phyloP scores from a whole-genome alignment of 352 stramenopile species.

The Globisporangium spinosum region DNA sequence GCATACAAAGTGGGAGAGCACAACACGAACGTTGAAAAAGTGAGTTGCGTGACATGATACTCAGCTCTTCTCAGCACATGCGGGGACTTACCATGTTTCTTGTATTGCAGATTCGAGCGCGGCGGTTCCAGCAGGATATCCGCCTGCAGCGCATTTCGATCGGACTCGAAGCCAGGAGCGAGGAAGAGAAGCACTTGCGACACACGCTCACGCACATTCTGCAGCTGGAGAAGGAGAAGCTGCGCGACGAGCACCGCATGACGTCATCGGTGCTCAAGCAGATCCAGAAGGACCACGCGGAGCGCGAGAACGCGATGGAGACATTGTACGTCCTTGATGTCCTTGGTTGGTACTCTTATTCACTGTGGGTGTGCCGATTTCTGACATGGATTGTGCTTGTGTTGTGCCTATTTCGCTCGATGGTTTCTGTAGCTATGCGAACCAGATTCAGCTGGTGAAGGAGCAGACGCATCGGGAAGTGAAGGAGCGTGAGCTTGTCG shows the following conservation, averaged over 20 bases:
- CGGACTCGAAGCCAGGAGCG: constrained; percentile 51
- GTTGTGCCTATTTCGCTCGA: not conserved
- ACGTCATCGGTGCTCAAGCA: constrained; percentile 44
- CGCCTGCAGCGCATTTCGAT: constrained; percentile 61
- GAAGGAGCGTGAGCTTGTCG: constrained; percentile 55
- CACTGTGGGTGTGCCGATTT: not conserved
- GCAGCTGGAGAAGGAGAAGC: constrained; percentile 58
- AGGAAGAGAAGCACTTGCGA: constrained; percentile 67
- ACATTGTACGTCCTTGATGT: constrained; percentile 38
- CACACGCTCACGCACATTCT: constrained; percentile 65
- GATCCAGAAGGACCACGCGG: constrained; percentile 56
- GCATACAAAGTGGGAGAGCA: constrained; percentile 62
- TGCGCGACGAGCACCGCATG: constrained; percentile 56
- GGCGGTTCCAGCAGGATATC: constrained; percentile 64
- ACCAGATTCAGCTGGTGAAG: constrained; percentile 64
- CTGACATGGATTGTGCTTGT: constrained; percentile 1
- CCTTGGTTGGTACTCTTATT: not conserved
- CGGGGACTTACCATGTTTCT: no score
- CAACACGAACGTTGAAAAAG: constrained; percentile 57
- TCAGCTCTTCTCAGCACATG: not conserved
- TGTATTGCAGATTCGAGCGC: constrained; percentile 43
- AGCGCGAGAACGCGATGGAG: constrained; percentile 59
- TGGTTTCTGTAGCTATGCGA: constrained; percentile 37
- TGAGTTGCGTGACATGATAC: constrained; percentile 3
- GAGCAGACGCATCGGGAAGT: constrained; percentile 57